Conservation (phyloP, 1,284 basidiomycete genomes). For the Irpex sp. region DNA sequence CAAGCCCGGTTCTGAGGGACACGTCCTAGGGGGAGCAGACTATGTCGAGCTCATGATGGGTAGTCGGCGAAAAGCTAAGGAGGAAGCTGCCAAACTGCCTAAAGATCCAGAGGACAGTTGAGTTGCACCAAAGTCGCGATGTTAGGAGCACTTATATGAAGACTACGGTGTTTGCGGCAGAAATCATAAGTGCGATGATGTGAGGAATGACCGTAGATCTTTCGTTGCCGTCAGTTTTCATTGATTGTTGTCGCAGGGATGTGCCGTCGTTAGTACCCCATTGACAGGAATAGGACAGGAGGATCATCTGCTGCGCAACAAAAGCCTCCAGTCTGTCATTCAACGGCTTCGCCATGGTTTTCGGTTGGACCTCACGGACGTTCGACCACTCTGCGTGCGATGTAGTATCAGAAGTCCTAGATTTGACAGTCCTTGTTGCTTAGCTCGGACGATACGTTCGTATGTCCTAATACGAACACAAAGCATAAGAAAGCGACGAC, state of each 20-base stretch:
- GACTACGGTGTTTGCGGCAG: not conserved
- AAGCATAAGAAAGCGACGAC: not conserved
- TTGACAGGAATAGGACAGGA: not conserved
- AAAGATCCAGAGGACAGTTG: constrained; percentile 17
- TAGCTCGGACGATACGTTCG: not conserved
- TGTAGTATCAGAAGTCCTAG: not conserved
- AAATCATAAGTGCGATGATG: not conserved
- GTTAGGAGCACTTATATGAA: not conserved
- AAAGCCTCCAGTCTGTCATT: not conserved
- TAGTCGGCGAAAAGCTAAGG: constrained; percentile 56
- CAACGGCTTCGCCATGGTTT: not conserved
- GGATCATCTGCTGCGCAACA: not conserved
- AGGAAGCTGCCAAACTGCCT: constrained; percentile 61
- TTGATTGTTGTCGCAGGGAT: not conserved
- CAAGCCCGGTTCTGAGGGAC: constrained; percentile 29
- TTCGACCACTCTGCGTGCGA: not conserved
- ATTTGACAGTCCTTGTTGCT: not conserved
- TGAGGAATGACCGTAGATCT: not conserved
- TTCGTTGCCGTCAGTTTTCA: not conserved
- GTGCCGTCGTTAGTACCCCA: not conserved
- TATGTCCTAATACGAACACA: not conserved
- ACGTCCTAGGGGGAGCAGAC: constrained; percentile 70
- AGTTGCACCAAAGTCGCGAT: not conserved
- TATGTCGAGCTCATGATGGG: constrained; percentile 72
- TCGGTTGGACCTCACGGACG: not conserved